phyloP scores from a whole-genome alignment of 2,329 filamentous ascomycete species.

The Madurella fahalii region DNA sequence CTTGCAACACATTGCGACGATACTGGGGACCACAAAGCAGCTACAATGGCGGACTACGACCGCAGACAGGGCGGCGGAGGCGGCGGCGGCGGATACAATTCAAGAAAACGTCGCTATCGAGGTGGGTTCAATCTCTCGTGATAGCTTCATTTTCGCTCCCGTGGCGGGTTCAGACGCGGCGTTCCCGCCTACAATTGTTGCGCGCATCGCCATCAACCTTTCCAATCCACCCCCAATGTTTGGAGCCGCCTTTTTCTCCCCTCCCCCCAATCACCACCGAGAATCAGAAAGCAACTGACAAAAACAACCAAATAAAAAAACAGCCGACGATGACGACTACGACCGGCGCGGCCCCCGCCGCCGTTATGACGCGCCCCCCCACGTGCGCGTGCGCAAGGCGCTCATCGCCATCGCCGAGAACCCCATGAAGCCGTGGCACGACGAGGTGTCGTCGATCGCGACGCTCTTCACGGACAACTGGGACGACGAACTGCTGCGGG shows the following conservation, averaged over 20 bases:
- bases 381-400: conserved; percentile 70
- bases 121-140: conserved; percentile 46
- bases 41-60: conserved; percentile 54
- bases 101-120: conserved; percentile 75
- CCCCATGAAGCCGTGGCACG: conserved; percentile 70
- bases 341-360: conserved; percentile 65
- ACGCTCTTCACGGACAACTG: conserved; percentile 76
- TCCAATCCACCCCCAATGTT: background rate
- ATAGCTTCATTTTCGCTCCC: background rate
- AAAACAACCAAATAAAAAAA: background rate
- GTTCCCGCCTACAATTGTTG: background rate
- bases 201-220: background rate
- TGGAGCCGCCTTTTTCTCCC: background rate
- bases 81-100: conserved; percentile 50
- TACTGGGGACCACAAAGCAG: background rate
- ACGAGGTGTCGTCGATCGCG: conserved; percentile 71
- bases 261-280: background rate
- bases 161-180: background rate
- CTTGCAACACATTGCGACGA: background rate
- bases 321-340: conserved; percentile 63
- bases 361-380: conserved; percentile 65
- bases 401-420: conserved; percentile 79
- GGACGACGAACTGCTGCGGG: conserved; percentile 75
- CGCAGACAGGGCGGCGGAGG: conserved; percentile 46
- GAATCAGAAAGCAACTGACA: background rate